Evolutionary conservation across 768 basidiomycete genomes (phyloP), one percentile per base, ranked within the genome.

Genomic region (Mycena vulgaris): DNA sequence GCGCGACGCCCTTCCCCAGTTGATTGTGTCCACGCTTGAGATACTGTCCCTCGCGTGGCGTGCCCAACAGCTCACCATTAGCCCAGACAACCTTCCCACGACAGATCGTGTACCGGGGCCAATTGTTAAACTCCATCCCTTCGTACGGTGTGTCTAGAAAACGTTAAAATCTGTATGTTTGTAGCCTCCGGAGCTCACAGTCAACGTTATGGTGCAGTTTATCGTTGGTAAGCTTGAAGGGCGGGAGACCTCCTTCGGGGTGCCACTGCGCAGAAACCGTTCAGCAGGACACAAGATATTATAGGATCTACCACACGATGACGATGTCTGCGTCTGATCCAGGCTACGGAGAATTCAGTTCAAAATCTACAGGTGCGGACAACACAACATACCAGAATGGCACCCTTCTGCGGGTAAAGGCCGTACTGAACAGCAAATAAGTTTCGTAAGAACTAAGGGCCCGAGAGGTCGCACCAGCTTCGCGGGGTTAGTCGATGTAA

Each of bases 251-350:
- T 23, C 51, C 62, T 31, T 51, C 62, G n/a, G 62, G 62, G 28
- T 63, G 25, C 62, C 62, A 63, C 62, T 63, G 17, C 8, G 5
- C 14, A 27, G 17, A 27, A 39, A 17, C 9, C 17, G 13, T 48
- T 27, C 5, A 48, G 47, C 10, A 4, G 13, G 4, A 16, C 13
- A 48, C 2, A 23, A 13, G 42, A 23, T 7, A 37, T 17, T 39
- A n/a, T 49, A 35, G 11, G 8, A 11, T 19, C 17, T 33, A 21
- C 37, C 62, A 39, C 37, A 63, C 62, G 10, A 63, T 63, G 25
- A 63, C 62, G n/a, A 63, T 35, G 49, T 63, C 62, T 11, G 62
- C 62, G 23, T 63, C 62, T 23, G 62, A 63, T 21, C 62, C 51
- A 21, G 62, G 62, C 62, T 63, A 19, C n/a, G 35, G 27, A 17